Evolutionary conservation across 2,329 filamentous ascomycete genomes (phyloP), one percentile per base, ranked within the genome.

Genomic region (Sphaerostilbella broomeana): DNA sequence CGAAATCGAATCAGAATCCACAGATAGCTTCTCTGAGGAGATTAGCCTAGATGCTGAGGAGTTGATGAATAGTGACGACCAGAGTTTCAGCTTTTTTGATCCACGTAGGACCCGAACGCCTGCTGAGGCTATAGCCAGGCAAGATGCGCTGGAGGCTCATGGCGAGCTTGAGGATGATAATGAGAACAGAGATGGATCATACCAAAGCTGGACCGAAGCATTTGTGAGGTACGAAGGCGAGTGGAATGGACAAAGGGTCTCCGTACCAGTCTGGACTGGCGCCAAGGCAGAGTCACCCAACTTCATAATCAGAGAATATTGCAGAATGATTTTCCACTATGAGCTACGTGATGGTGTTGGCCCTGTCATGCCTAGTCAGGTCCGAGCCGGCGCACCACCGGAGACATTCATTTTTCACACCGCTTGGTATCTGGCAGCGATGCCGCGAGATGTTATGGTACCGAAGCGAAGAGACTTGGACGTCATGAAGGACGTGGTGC

Each of bases 341-440:
- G 44, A 47, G 3, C 44, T 73, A 10, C 57, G 58, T 22, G 48
- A 56, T n/a, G 46, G 52, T 16, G 49, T 72, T 12, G 68, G 64
- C 1, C 70, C 72, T 4, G 69, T 61, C 5, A 68, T 67, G 6
- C 70, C 73, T 10, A 57, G 59, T 15, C 75, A 79, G 38, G 56
- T 72, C 12, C 56, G 51, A 3, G 70, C 70, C 0, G 75, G 75
- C 2, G 71, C 68, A 4, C 73, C 73, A 4, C 33, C 53, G 1
- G 57, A 61, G 0, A 57, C 61, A 1, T 66, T 64, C 39, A 53
- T 79, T 26, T 77, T 70, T 47, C 60, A 68, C 19, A 64, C 61
- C 2, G 73, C 74, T 0, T 79, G 75, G 75, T 64, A 67, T 42
- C 62, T 73, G 37, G 47, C 75, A 11, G 43, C 73, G 3, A 56